Evolutionary conservation across 2,329 filamentous ascomycete species (phyloP), one percentile per base, ranked within the genome.

Genomic region (Phoma sp.): DNA sequence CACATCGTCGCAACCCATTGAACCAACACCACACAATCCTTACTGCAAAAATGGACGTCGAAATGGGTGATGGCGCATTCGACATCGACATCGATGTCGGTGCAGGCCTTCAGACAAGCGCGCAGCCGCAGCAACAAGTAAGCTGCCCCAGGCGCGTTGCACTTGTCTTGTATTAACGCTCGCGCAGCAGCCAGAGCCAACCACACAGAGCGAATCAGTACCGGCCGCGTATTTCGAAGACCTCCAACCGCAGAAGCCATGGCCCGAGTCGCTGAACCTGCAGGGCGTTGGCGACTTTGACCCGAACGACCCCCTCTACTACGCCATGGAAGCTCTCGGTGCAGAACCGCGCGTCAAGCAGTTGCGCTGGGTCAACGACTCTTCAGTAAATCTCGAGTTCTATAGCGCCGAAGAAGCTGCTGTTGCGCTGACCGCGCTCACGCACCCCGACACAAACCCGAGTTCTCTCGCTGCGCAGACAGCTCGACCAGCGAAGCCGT

Each of bases 301-400:
- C 29, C 92, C 92, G 25, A 83, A 86, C 51, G 87, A 96, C 61
- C 88, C 98, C 65, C 88, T 89, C 65, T 81, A 84, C 55, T 97
- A 92, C 67, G 85, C 91, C 8, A 77, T 81, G 43, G 83, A 90
- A 60, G 85, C 95, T 73, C 92, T 84, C 21, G 68, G 78, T 80
- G 82, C 51, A 70, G 78, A 47, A 80, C 87, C 52, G 79, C 84
- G 51, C 83, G 85, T 70, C 37, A 71, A 71, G 44, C 62, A 68
- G 58, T 81, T 97, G 60, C 92, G 98, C 77, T 99, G 95, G 95
- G 92, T 99, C 63, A 91, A 98, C 73, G 95, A 99, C 75, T 88
- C 86, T 6, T 94, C 92, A 0, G 91, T 92, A 59, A 98, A 98
- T 72, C 81, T 97, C 48, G 76, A 96, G 47, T 98, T 95, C 77